Evolutionary conservation across 352 stramenopile genomes (phyloP), one percentile per base, ranked within the genome.

Genomic region (Phytopythium delawarense): DNA sequence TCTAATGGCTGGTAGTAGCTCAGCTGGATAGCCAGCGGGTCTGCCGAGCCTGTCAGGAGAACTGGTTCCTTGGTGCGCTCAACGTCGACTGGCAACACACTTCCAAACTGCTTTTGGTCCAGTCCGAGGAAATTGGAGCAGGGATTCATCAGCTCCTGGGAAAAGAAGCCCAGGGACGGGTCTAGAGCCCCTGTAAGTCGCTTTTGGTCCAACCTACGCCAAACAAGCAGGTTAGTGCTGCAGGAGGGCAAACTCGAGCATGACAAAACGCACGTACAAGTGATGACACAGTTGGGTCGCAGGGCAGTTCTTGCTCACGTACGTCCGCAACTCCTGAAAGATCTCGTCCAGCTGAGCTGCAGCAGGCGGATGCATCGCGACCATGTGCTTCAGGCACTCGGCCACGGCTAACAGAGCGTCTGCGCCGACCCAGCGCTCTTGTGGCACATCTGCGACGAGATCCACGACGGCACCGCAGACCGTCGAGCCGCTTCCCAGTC

Each of bases 21-120:
- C 20, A 92, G 67, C 25, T 71, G 70, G 28, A 94, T 60, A 1
- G 76, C 74, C 4, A 94, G 68, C 11, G 81, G 85, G 28, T 94
- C 83, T 28, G 68, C 72, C 50, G 70, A 78, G 18, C 85, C 83
- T 12, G 83, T 90, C 35, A 92, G 62, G 13, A 81, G 67, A 3
- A 72, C 58, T 0, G 64, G 52, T 15, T 68, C 63, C 13, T 60
- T 39, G 23, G 64, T 40, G 21, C 65, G 30, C 54, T 75, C 78
- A 23, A 37, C 54, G 53, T 54, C 28, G 23, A 16, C 25, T 1
- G 48, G 11, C n/a, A 2, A 15, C 8, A 12, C 7, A 23, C 20
- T 40, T 18, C 20, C 4, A 9, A 46, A 35, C 35, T 34, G 20
- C 4, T 21, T 34, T 13, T 49, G 53, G 16, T 5, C 9, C 2